phyloP scores from a whole-genome alignment of 805 yeast species.

The Schizosaccharomyces osmophilus region DNA sequence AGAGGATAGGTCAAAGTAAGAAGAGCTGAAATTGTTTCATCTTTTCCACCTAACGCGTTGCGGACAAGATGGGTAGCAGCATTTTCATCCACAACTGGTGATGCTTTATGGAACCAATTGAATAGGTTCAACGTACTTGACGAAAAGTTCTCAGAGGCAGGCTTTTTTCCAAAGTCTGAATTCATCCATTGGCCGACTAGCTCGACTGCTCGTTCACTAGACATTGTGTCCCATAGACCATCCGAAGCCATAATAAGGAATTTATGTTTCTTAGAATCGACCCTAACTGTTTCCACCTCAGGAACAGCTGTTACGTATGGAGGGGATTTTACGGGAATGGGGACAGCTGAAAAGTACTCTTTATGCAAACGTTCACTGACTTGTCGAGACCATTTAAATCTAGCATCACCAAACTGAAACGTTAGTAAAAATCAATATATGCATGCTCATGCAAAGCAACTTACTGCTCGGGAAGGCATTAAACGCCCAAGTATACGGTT shows the following conservation, averaged over 20 bases:
- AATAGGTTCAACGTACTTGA: neutral
- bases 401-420: slow-evolving; percentile 61
- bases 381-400: slow-evolving; percentile 58
- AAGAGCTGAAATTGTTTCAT: slow-evolving; percentile 70
- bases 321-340: slow-evolving; percentile 50
- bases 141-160: neutral
- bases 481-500: slow-evolving; percentile 73
- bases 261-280: slow-evolving; percentile 44
- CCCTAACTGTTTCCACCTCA: slow-evolving; percentile 50
- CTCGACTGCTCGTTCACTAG: slow-evolving; percentile 80
- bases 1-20: slow-evolving; percentile 79
- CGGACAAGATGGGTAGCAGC: slow-evolving; percentile 82
- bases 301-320: slow-evolving; percentile 97
- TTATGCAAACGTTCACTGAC: slow-evolving; percentile 47
- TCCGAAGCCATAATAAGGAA: slow-evolving; percentile 84
- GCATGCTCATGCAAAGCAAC: neutral
- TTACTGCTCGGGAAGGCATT: slow-evolving; percentile 68
- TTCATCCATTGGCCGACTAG: slow-evolving; percentile 83
- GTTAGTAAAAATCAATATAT: neutral
- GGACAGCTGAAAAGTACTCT: slow-evolving; percentile 33
- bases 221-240: slow-evolving; percentile 74
- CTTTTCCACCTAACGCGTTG: slow-evolving; percentile 79
- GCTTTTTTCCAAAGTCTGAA: neutral
- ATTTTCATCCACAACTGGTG: slow-evolving; percentile 31
- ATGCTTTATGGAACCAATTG: neutral